A percentile compares a stretch with the other conserved stretches of the same genome.
Conservation (phyloP, 371 early-diverging fungal species). For the Dichotomocladium elegans region DNA sequence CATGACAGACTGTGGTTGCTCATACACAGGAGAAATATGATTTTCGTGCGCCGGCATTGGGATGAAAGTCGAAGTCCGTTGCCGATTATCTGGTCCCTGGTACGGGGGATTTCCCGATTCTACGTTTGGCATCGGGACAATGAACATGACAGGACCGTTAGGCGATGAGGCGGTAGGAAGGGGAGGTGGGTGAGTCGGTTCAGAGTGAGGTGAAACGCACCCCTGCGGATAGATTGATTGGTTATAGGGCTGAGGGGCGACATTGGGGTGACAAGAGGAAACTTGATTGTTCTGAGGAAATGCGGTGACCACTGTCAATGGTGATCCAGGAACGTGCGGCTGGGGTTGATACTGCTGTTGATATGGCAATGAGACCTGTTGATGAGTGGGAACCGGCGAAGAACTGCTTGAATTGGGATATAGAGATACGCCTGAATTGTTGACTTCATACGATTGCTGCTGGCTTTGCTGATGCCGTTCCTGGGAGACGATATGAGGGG, state of each 20-base stretch:
- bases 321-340: no score
- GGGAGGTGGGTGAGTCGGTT: neutral
- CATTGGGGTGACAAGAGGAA: neutral
- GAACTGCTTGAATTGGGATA: no score
- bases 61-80: neutral
- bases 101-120: neutral
- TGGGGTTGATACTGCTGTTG: neutral
- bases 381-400: no score
- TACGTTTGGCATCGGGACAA: no score
- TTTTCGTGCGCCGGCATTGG: slow-evolving; percentile 2
- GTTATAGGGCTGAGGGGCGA: neutral
- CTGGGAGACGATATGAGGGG: no score
- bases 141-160: slow-evolving; percentile 7
- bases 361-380: neutral
- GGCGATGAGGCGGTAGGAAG: neutral
- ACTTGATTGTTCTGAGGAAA: no score
- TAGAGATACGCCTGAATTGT: no score
- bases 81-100: neutral
- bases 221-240: neutral
- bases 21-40: neutral
- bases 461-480: no score
- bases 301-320: no score
- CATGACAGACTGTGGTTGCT: no score
- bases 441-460: no score
- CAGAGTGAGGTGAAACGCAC: neutral